Percentiles rank a stretch among this genome's conserved stretches.
These are phyloP conservation scores for Ceratocystis ficicola DNA, from an alignment of 2,329 filamentous ascomycete genomes.

Conservation along the genomic window DNA sequence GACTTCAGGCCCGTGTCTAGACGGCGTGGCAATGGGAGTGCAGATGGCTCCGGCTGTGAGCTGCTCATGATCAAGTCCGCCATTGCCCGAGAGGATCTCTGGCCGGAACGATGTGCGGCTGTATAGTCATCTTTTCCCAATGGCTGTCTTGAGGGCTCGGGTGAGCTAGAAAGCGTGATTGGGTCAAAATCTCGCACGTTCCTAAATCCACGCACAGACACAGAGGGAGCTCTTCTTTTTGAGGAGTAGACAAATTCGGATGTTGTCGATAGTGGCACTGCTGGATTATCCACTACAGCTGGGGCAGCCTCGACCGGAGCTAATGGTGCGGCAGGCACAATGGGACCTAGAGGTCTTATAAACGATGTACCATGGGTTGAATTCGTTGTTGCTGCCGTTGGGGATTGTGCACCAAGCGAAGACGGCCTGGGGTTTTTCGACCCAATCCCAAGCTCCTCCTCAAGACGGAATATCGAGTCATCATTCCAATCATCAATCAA, in stretches of 20 bases:
- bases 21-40: not conserved
- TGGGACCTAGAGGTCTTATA: not conserved
- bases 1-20: not conserved
- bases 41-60: conserved; percentile 4
- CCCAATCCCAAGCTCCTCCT: not conserved
- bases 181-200: conserved; percentile 8
- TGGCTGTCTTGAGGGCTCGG: not conserved
- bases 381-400: not conserved
- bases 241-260: not conserved
- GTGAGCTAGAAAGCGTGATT: conserved; percentile 10
- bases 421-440: not conserved
- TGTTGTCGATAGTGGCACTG: not conserved
- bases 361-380: not conserved
- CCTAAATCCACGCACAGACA: not conserved
- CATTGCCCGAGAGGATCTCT: not conserved
- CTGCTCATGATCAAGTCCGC: conserved; percentile 10
- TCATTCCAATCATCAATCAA: conserved; percentile 12
- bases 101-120: not conserved
- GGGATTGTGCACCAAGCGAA: not conserved
- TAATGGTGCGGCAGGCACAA: not conserved
- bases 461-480: conserved; percentile 10
- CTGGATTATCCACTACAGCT: not conserved
- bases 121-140: not conserved
- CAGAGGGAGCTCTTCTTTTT: not conserved
- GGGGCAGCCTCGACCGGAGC: too few relatives aligned